Percentiles rank a stretch among this genome's conserved stretches.
Evolutionary conservation across 1,284 basidiomycete genomes (phyloP).

Genomic region (Ganoderma leucocontextum): DNA sequence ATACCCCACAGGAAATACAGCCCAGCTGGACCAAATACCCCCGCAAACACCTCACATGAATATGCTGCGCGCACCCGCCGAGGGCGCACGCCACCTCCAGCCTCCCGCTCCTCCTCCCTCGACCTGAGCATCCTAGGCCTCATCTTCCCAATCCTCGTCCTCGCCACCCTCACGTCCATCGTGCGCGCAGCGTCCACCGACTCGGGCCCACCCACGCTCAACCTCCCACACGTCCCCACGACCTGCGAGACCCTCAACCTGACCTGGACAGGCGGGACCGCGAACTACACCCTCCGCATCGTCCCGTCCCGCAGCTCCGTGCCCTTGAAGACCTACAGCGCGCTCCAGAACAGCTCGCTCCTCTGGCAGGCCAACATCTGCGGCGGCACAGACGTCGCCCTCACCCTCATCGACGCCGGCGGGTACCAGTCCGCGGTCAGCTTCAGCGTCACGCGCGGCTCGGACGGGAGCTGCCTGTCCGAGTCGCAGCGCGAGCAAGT

Average conservation of each 20-base stretch:
- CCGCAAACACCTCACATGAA: neutral
- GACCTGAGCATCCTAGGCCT: neutral
- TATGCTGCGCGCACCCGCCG: neutral
- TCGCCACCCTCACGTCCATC: neutral
- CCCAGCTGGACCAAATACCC: neutral
- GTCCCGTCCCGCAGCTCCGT: neutral
- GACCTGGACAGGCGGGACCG: neutral
- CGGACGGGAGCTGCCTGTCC: neutral
- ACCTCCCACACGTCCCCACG: neutral
- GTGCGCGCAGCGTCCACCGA: neutral
- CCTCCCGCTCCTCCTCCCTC: neutral
- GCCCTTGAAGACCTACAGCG: neutral
- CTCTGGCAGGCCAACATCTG: neutral
- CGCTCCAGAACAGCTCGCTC: neutral
- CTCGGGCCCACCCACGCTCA: neutral
- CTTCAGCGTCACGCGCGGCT: neutral
- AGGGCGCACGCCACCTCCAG: neutral
- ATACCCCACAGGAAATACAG: neutral
- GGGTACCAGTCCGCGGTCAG: neutral
- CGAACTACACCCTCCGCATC: neutral
- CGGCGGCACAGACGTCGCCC: neutral
- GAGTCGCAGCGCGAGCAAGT: neutral
- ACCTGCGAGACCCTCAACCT: neutral
- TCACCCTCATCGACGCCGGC: neutral
- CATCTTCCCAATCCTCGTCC: neutral